Conservation (phyloP, 805 yeast species). For the Ogataea trehaloabstinens region DNA sequence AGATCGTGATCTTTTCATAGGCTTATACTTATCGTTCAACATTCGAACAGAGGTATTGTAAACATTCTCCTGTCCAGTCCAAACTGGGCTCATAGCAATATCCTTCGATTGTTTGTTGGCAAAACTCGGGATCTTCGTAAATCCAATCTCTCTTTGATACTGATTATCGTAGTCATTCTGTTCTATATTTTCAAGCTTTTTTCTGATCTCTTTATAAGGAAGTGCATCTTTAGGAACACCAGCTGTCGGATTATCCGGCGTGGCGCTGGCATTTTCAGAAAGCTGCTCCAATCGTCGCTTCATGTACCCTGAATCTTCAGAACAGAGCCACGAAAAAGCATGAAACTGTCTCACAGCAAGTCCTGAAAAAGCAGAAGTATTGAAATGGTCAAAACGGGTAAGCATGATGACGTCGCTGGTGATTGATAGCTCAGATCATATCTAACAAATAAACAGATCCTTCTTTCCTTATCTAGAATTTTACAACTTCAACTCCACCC, state of each 20-base stretch:
- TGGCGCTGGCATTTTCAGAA: slow-evolving; percentile 40
- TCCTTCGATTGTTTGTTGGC: slow-evolving; percentile 45
- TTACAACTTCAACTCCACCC: no score
- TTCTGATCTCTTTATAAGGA: slow-evolving; percentile 20
- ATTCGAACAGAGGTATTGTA: slow-evolving; percentile 51
- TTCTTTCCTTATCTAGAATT: no score
- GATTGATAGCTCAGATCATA: slow-evolving; percentile 1
- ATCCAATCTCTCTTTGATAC: slow-evolving; percentile 40
- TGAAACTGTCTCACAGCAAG: background rate
- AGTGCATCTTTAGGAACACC: slow-evolving; percentile 30
- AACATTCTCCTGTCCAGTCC: slow-evolving; percentile 56
- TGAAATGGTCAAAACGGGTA: no score
- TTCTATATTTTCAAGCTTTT: slow-evolving; percentile 30
- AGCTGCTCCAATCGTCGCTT: slow-evolving; percentile 37
- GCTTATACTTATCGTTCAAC: slow-evolving; percentile 52
- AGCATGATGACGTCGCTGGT: no score
- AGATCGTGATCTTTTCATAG: slow-evolving; percentile 21
- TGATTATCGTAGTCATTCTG: slow-evolving; percentile 34
- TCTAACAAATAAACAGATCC: background rate
- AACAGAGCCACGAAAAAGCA: background rate
- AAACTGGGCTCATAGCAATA: slow-evolving; percentile 50
- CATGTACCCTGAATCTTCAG: slow-evolving; percentile 29
- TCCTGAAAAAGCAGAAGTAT: background rate
- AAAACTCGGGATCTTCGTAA: slow-evolving; percentile 40
- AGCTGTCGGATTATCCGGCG: slow-evolving; percentile 33